Conservation (phyloP, 78 protist species). For the Emiliania huxleyi region DNA sequence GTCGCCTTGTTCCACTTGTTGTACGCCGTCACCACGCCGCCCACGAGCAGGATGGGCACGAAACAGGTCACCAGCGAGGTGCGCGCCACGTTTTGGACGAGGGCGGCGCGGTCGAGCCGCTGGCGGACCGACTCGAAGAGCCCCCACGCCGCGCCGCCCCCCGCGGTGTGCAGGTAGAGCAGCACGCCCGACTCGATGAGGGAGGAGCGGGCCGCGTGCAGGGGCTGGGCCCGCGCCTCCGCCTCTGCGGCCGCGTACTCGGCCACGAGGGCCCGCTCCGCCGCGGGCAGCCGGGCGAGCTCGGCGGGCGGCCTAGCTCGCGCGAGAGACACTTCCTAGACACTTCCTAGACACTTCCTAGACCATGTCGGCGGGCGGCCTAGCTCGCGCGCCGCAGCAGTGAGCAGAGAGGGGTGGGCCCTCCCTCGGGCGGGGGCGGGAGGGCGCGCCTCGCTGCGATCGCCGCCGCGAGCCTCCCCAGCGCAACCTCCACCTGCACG, state of each 20-base stretch:
- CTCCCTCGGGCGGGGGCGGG: too few species aligned
- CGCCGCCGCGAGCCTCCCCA: not conserved
- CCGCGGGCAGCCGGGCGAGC: not conserved
- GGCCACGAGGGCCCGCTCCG: not conserved
- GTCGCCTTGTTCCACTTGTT: conserved; percentile 12
- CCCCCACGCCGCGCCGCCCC: conserved; percentile 76
- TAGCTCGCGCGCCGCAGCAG: too few species aligned
- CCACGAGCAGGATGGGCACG: conserved; percentile 68
- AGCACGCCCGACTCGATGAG: conserved; percentile 56
- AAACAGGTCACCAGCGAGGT: conserved; percentile 67
- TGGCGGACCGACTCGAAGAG: conserved; percentile 48
- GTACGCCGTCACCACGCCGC: conserved; percentile 57
- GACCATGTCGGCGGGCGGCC: too few species aligned
- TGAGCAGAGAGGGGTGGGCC: too few species aligned
- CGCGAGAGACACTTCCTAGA: too few species aligned
- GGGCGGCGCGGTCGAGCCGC: not conserved
- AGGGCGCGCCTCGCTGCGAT: too few species aligned
- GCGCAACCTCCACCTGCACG: not conserved
- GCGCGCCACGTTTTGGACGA: conserved; percentile 34
- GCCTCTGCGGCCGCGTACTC: not conserved
- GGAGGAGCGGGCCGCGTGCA: not conserved
- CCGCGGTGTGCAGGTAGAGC: conserved; percentile 71
- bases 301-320: not conserved
- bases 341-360: too few species aligned
- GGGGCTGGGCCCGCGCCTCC: not conserved